These are phyloP conservation scores for Tillandsia fasciculata DNA, from an alignment of 176 grass and related monocot species.

Conservation along the genomic window DNA sequence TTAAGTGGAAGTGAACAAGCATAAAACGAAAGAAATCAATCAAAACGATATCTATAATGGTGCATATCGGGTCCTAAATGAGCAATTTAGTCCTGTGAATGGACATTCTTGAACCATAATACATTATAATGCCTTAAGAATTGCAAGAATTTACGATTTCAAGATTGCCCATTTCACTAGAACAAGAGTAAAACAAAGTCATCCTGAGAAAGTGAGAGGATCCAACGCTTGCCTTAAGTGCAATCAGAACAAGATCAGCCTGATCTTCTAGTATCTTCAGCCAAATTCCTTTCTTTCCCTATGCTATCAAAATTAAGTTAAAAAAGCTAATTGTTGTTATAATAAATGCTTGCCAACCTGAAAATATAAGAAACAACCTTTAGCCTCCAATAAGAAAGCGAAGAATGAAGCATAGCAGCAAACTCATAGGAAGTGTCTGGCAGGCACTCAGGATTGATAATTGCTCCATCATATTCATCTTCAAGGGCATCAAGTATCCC, in stretches of 20 bases:
- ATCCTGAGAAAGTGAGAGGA: neutral
- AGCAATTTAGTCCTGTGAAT: neutral
- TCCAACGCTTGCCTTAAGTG: conserved; percentile 42
- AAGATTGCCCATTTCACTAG: neutral
- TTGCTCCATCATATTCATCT: conserved; percentile 60
- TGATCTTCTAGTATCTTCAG: conserved; percentile 52
- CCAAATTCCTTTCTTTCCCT: conserved; percentile 61
- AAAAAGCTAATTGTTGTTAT: neutral
- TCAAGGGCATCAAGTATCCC: conserved; percentile 45
- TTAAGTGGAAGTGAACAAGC: too few species aligned
- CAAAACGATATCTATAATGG: too few species aligned
- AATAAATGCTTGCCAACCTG: neutral
- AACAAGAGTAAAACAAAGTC: neutral
- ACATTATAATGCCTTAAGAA: neutral
- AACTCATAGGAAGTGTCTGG: conserved; percentile 44
- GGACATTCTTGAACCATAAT: neutral
- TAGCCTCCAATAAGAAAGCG: conserved; percentile 42
- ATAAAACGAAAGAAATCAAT: too few species aligned
- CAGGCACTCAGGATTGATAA: conserved; percentile 38
- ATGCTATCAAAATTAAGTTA: conserved; percentile 9
- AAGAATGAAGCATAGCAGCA: conserved; percentile 37
- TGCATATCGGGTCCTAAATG: too few species aligned
- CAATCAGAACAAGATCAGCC: conserved; percentile 42
- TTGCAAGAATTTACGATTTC: neutral
- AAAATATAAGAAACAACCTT: conserved; percentile 20